Base-by-base conservation (phyloP, 805 yeast genomes). In the Ogataea salicorniae region DNA sequence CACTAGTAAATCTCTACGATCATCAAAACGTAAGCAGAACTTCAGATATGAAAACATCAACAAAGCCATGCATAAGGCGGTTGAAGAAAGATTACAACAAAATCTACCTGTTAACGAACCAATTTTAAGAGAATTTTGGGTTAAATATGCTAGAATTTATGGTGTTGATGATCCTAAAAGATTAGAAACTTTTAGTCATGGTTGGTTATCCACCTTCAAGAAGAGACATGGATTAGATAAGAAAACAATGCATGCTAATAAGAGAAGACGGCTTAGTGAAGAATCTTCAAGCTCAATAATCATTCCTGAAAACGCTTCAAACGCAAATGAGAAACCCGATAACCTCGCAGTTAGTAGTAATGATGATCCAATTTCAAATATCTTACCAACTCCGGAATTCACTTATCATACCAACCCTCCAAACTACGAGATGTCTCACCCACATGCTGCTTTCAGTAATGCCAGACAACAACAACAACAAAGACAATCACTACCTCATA, bases 91-190 rank as follows among this genome's bases (percentile, higher is more conserved):
- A 52, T 47, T 73, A 29, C 71, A 65, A 40, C 63, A 69, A 34
- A 70, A 72, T 34, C 71, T 75, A 52, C 76, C 77, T 1, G 69
- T 80, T 20, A 76, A 73, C 18, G 85, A 80, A 55, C 80, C 83
- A 1, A 65, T 78, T 6, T 61, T 80, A 40, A 64, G 84, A 36
- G 79, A 76, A 43, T 74, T 77, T 56, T 80, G 86, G 86, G 66
- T 73, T 14, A 63, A 70, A 31, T 77, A 70, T 55, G 84, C 83
- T 2, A 74, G 74, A 47, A 69, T 73, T 55, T 77, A 61, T 57
- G 84, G 84, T 9, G 83, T 80, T 2, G 77, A 74, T 7, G 82
- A 80, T 54, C 83, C 84, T 3, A 80, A 80, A 57, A 64, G 86
- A 46, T 60, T 76, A 46, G 72, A 70, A 26, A 70, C 74, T 15